Conservation (phyloP, 371 early-diverging fungal species). For the Homolaphlyctis polyrhiza region DNA sequence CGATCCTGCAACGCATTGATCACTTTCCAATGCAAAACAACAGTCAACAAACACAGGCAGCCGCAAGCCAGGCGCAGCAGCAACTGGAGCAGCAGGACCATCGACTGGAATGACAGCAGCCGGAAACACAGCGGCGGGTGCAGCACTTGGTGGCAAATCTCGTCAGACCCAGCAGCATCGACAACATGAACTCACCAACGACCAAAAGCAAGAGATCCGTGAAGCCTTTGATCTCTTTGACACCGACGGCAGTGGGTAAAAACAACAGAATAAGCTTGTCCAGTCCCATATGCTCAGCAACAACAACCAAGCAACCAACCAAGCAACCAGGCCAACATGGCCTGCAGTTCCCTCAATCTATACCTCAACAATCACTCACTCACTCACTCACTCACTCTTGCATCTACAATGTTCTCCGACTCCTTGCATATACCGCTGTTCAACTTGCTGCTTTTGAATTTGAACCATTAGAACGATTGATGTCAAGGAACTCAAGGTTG, state of each 20-base stretch:
- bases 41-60: neutral
- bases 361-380: neutral
- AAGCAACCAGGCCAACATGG: no score
- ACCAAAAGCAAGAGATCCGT: slow-evolving; percentile 61
- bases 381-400: neutral
- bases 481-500: slow-evolving; percentile 35
- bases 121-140: neutral
- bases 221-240: slow-evolving; percentile 67
- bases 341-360: neutral
- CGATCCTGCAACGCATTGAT: neutral
- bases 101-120: neutral
- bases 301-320: no score
- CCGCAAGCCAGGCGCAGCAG: neutral
- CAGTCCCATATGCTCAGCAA: no score
- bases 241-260: slow-evolving; percentile 54
- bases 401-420: no score
- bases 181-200: slow-evolving; percentile 32
- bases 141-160: neutral
- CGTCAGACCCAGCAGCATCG: neutral
- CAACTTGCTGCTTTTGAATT: neutral
- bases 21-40: neutral
- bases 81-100: neutral
- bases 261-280: no score
- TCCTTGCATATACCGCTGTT: neutral
- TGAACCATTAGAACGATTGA: slow-evolving; percentile 21